Percentiles rank a stretch among this genome's conserved stretches.
These are phyloP conservation scores for Kwoniella dendrophila DNA, from an alignment of 768 basidiomycete genomes.

Conservation along the genomic window DNA sequence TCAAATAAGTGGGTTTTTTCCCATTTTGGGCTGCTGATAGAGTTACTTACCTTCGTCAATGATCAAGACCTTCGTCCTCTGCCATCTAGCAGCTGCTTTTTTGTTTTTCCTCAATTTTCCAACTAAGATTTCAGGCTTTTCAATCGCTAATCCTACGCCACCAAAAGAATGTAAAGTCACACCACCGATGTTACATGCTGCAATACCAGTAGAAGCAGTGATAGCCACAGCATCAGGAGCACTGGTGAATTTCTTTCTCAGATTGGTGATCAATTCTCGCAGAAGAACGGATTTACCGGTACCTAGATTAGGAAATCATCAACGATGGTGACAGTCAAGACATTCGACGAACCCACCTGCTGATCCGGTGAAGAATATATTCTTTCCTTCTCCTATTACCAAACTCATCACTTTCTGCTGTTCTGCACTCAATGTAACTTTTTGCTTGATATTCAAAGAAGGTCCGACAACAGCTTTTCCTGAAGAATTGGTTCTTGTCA, in stretches of 20 bases:
- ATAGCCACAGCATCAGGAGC: constrained; percentile 78
- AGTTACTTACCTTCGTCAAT: constrained; percentile 75
- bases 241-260: constrained; percentile 64
- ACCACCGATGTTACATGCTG: constrained; percentile 96
- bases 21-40: background rate
- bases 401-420: constrained; percentile 80
- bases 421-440: constrained; percentile 76
- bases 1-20: too few species aligned
- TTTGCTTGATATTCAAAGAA: constrained; percentile 55
- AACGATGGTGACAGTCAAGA: background rate
- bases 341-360: constrained; percentile 66
- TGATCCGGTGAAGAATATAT: constrained; percentile 94
- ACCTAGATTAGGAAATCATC: constrained; percentile 60
- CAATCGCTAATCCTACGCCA: constrained; percentile 85
- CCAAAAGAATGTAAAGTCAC: constrained; percentile 93
- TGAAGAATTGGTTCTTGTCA: constrained; percentile 19
- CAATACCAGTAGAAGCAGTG: constrained; percentile 95
- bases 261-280: constrained; percentile 79
- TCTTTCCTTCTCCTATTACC: constrained; percentile 68
- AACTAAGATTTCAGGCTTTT: constrained; percentile 65
- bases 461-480: constrained; percentile 16
- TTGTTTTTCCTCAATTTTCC: constrained; percentile 75
- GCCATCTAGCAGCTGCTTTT: constrained; percentile 79
- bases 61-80: constrained; percentile 78
- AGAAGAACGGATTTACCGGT: constrained; percentile 96